These are phyloP conservation scores for Clonostachys byssicola DNA, from an alignment of 2,329 filamentous ascomycete genomes.

Conservation along the genomic window DNA sequence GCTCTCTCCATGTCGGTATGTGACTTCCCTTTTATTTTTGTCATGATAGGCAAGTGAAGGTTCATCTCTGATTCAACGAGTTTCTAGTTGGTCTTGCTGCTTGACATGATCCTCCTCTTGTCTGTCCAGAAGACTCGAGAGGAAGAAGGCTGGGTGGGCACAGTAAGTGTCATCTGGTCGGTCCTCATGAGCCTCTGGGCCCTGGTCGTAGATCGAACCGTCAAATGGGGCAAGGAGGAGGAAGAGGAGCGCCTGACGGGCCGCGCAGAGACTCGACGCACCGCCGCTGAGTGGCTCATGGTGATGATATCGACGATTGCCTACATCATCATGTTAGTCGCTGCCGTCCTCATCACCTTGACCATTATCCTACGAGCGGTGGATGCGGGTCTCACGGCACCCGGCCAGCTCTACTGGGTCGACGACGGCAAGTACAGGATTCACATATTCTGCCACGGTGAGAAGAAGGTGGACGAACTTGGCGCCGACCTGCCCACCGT, in stretches of 20 bases:
- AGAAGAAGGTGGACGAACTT: constrained; percentile 46
- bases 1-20: constrained; percentile 58
- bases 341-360: constrained; percentile 71
- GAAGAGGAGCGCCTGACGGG: constrained; percentile 93
- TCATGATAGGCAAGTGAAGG: constrained; percentile 1
- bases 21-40: constrained; percentile 1
- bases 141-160: constrained; percentile 91
- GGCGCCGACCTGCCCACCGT: constrained; percentile 67
- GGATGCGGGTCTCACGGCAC: constrained; percentile 69
- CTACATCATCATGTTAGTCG: constrained; percentile 63
- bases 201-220: constrained; percentile 72
- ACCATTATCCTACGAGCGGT: constrained; percentile 76
- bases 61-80: not conserved
- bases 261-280: constrained; percentile 78
- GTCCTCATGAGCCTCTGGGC: constrained; percentile 76
- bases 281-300: constrained; percentile 77
- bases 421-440: constrained; percentile 82
- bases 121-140: constrained; percentile 69
- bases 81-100: constrained; percentile 23
- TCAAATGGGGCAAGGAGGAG: constrained; percentile 87
- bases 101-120: constrained; percentile 77
- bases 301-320: constrained; percentile 73
- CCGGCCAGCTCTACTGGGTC: constrained; percentile 75
- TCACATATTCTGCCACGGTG: constrained; percentile 79
- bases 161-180: constrained; percentile 78